Evolutionary conservation across 345 rosid species (phyloP).

Genomic region (Citrus trifoliata): DNA sequence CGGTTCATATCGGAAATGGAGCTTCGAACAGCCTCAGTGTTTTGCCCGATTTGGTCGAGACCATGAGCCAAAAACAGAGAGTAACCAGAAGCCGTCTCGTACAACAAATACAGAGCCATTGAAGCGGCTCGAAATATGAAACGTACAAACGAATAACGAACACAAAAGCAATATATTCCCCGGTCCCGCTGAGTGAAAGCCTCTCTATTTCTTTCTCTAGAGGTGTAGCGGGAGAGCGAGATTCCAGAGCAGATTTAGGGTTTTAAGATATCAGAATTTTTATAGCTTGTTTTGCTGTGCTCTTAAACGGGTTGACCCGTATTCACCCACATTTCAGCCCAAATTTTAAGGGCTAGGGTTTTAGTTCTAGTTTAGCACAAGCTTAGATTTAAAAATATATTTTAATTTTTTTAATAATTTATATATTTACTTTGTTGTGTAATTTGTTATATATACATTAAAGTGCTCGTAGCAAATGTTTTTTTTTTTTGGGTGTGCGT

Average conservation of each 20-base stretch:
- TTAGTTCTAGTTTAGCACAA: neutral
- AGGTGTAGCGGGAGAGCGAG: neutral
- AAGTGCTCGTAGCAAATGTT: too few relatives aligned
- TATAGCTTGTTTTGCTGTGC: neutral
- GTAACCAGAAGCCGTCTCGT: slow-evolving; percentile 79
- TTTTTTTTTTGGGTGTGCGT: too few relatives aligned
- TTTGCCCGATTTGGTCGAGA: slow-evolving; percentile 79
- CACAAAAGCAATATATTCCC: neutral
- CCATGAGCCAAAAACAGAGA: slow-evolving; percentile 53
- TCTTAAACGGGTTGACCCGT: neutral
- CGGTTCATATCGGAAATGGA: slow-evolving; percentile 70
- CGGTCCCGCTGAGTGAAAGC: neutral
- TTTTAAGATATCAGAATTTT: neutral
- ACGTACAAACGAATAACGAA: neutral
- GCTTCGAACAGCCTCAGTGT: slow-evolving; percentile 73
- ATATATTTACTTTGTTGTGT: neutral
- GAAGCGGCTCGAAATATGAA: slow-evolving; percentile 15
- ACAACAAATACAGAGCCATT: slow-evolving; percentile 56
- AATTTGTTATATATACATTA: too few relatives aligned
- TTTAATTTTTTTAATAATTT: neutral
- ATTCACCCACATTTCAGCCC: neutral
- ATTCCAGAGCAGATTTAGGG: neutral
- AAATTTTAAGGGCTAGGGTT: neutral
- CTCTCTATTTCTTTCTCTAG: neutral
- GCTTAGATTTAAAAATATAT: too few relatives aligned